phyloP scores from a whole-genome alignment of 108 stramenopile species.

The Hondaea fermentalgiana region DNA sequence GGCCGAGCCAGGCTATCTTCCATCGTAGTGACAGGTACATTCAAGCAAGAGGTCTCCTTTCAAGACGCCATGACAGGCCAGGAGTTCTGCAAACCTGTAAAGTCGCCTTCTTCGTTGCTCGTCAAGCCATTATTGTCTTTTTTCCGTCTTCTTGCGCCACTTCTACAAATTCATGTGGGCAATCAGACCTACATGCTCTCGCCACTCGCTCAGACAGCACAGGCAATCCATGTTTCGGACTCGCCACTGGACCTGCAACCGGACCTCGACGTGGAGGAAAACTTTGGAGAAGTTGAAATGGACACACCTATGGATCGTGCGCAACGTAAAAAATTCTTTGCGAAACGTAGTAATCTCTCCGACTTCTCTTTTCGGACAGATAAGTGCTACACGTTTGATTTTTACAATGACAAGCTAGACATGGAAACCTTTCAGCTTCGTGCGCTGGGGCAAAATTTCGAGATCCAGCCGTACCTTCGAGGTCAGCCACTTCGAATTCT shows the following conservation, averaged over 20 bases:
- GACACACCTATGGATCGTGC: not conserved
- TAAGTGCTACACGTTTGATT: not conserved
- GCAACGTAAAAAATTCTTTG: not conserved
- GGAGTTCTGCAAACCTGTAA: constrained; percentile 1
- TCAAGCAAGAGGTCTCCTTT: not conserved
- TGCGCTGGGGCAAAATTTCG: not conserved
- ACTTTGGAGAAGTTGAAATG: not conserved
- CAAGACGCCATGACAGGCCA: not conserved
- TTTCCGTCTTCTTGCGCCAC: not conserved
- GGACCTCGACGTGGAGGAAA: not conserved
- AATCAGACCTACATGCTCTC: not conserved
- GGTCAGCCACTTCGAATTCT: constrained; percentile 11
- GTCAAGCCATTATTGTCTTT: not conserved
- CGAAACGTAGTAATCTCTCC: not conserved
- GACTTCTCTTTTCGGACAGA: not conserved
- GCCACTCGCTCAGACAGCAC: not conserved
- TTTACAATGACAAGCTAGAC: constrained; percentile 7
- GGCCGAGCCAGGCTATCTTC: not conserved
- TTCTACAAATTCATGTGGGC: not conserved
- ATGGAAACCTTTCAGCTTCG: not conserved
- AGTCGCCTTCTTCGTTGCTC: not conserved
- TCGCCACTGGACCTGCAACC: not conserved
- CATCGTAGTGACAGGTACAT: not conserved
- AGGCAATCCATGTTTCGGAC: not conserved
- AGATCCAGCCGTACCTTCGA: not conserved